These are phyloP conservation scores for Artemisia tridentata DNA, from an alignment of 129 eudicot genomes.

Conservation along the genomic window DNA sequence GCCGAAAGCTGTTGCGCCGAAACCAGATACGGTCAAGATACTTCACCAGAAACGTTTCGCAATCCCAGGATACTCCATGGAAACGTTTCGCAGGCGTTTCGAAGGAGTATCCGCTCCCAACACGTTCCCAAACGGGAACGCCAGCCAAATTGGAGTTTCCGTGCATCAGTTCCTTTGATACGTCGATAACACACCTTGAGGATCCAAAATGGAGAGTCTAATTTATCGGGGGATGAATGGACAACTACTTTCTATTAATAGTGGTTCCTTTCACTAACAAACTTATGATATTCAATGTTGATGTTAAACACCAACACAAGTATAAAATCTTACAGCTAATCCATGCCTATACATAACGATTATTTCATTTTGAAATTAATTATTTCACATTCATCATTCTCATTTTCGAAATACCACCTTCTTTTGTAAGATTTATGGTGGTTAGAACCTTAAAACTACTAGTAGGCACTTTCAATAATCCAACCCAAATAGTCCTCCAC, in stretches of 20 bases:
- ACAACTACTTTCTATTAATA: background rate
- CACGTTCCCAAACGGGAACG: too few relatives aligned
- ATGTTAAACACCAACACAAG: too few relatives aligned
- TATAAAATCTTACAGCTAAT: background rate
- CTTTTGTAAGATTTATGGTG: constrained; percentile 10
- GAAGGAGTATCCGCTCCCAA: too few relatives aligned
- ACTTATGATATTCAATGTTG: background rate
- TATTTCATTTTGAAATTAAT: too few relatives aligned
- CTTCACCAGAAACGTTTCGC: too few relatives aligned
- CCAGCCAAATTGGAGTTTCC: too few relatives aligned
- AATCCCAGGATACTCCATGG: too few relatives aligned
- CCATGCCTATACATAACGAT: background rate
- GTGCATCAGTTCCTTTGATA: too few relatives aligned
- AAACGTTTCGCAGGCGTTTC: too few relatives aligned
- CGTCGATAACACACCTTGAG: background rate
- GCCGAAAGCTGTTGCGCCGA: too few relatives aligned
- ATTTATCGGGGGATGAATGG: background rate
- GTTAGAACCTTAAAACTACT: background rate
- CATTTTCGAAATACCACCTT: background rate
- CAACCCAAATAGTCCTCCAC: background rate
- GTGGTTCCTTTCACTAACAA: background rate
- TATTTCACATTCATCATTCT: constrained; percentile 5
- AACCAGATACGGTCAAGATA: too few relatives aligned
- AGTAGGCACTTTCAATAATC: background rate
- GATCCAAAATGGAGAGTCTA: background rate